Base-by-base conservation (phyloP, 2,329 filamentous ascomycete genomes). In the Phialocephala subalpina region DNA sequence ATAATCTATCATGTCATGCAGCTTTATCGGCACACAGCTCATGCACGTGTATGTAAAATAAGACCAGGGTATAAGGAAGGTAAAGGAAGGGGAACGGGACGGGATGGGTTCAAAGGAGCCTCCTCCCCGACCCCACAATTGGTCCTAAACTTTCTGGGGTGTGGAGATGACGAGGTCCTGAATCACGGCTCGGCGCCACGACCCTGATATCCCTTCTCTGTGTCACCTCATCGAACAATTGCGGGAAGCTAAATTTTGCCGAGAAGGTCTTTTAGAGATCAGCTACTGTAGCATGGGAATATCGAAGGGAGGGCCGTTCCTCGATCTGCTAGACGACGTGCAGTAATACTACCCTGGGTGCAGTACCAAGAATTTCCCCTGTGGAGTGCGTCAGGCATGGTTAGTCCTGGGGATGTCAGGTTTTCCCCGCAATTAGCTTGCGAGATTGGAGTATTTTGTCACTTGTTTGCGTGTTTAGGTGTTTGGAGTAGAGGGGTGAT, bases 271-370 rank as follows among this genome's bases (percentile, higher is more conserved):
- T n/a, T n/a, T n/a, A n/a, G 29, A 33, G 29, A 33, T 33, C n/a
- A 33, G 29, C 4, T 9, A 33, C 9, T 33, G 9, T 5, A 9
- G 9, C 29, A 33, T 33, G 29, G 29, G 9, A 33, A 33, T 33
- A 33, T 9, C 29, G 29, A 49, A 49, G 20, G 40, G 18, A 45
- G 40, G 45, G 4, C 45, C 45, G 18, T 49, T 25, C 45, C 45
- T 49, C 45, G 45, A 49, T 49, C 18, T 22, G 45, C 45, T 49
- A 49, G 45, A 49, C 45, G 45, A 49, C 20, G 18, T 49, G 45
- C 45, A 49, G 4, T 2, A 22, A 42, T 42, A 12, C 38, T 42
- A 42, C 38, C 38, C 38, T 14, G 14, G 5, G 12, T 42, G 12
- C 38, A 42, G 38, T 42, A n/a, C 38, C 12, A 16, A 42, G 38